Evolutionary conservation across 768 basidiomycete genomes (phyloP).

Genomic region (Lactarius hatsudake): DNA sequence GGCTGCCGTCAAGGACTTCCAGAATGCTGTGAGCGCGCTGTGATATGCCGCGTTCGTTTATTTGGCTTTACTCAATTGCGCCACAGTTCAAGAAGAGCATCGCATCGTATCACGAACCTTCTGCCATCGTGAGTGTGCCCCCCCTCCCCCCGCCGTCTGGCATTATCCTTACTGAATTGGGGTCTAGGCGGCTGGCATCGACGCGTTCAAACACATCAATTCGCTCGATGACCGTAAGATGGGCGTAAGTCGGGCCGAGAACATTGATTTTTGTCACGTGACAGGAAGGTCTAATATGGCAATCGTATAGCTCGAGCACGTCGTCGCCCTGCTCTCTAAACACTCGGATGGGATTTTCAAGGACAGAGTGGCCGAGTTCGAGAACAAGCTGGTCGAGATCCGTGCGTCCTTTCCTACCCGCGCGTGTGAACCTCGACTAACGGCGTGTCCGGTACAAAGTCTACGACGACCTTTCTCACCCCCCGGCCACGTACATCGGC

Average conservation of each 20-base stretch:
- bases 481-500: conserved; percentile 69
- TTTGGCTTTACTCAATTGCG: not conserved
- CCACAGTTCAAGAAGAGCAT: conserved; percentile 16
- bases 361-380: conserved; percentile 42
- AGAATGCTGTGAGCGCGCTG: conserved; percentile 2
- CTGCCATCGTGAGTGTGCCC: conserved; percentile 2
- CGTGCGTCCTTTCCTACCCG: conserved; percentile 37
- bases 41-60: not conserved
- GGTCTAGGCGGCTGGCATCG: no score
- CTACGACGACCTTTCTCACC: conserved; percentile 80
- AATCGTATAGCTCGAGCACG: conserved; percentile 62
- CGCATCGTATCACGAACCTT: conserved; percentile 10
- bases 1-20: conserved; percentile 7
- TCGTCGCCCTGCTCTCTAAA: conserved; percentile 58
- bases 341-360: conserved; percentile 40
- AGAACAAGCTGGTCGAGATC: conserved; percentile 46
- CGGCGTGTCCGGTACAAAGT: conserved; percentile 44
- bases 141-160: no score
- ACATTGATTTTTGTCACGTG: not conserved
- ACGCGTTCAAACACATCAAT: no score
- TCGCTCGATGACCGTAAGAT: no score
- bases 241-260: no score
- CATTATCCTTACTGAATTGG: no score
- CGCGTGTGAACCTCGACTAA: not conserved
- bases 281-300: not conserved